Percentiles rank a stretch among this genome's conserved stretches.
phyloP scores from a whole-genome alignment of 768 basidiomycete species.

The Mycena chlorophos region DNA sequence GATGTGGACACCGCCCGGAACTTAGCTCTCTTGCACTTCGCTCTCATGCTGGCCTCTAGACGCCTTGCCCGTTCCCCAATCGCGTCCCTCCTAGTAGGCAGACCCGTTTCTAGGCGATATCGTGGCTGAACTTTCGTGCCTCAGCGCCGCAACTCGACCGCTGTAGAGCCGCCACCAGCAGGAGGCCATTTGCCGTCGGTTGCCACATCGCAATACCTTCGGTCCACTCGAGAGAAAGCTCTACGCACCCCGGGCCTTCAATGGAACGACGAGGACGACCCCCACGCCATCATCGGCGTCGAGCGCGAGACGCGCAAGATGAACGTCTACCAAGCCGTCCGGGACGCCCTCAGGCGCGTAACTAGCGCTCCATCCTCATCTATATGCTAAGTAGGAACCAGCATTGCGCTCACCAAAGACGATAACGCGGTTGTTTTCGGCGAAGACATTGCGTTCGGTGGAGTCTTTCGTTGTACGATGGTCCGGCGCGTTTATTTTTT shows the following conservation, averaged over 20 bases:
- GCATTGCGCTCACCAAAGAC: constrained; percentile 82
- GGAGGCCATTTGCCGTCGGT: constrained; percentile 75
- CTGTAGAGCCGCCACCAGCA: constrained; percentile 68
- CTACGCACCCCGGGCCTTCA: constrained; percentile 69
- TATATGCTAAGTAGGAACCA: constrained; percentile 28
- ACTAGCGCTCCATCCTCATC: background rate
- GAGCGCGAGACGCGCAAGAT: constrained; percentile 91
- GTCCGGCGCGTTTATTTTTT: constrained; percentile 40
- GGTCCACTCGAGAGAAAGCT: constrained; percentile 64
- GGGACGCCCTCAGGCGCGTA: constrained; percentile 81
- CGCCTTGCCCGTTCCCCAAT: constrained; percentile 11
- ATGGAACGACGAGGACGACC: constrained; percentile 66
- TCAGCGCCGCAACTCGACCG: constrained; percentile 52
- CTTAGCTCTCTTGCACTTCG: constrained; percentile 34
- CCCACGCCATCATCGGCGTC: constrained; percentile 49
- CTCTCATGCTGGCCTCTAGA: constrained; percentile 38
- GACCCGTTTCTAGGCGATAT: background rate
- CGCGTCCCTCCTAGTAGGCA: constrained; percentile 24
- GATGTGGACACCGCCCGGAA: constrained; percentile 36
- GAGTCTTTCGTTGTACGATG: constrained; percentile 93
- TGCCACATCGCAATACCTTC: constrained; percentile 66
- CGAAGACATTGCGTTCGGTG: constrained; percentile 90
- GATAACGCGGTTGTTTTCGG: constrained; percentile 89
- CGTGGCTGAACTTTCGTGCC: constrained; percentile 7
- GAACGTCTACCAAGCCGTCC: constrained; percentile 91